Evolutionary conservation across 2,329 filamentous ascomycete species (phyloP).

Genomic region (Aspergillus persii): DNA sequence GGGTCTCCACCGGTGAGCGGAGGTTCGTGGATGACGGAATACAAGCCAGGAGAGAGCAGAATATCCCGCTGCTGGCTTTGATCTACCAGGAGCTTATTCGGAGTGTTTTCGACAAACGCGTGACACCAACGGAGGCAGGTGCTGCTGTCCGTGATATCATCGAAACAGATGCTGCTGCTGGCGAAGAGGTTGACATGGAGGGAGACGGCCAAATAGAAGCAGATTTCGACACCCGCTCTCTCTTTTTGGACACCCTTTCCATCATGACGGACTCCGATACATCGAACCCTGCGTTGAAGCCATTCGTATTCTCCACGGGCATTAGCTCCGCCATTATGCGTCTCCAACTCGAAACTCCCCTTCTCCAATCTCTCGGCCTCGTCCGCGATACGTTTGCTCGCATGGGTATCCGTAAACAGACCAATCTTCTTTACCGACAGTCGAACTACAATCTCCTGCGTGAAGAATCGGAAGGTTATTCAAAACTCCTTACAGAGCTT

Average conservation of each 20-base stretch:
- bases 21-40: constrained; percentile 65
- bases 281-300: constrained; percentile 56
- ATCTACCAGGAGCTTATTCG: constrained; percentile 84
- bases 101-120: constrained; percentile 66
- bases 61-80: constrained; percentile 65
- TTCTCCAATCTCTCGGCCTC: constrained; percentile 73
- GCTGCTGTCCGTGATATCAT: constrained; percentile 71
- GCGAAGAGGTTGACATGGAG: constrained; percentile 44
- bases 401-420: constrained; percentile 83
- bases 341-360: constrained; percentile 73
- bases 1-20: constrained; percentile 66
- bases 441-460: constrained; percentile 94
- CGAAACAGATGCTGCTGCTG: constrained; percentile 50
- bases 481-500: constrained; percentile 91
- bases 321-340: constrained; percentile 73
- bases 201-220: constrained; percentile 44
- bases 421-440: constrained; percentile 89
- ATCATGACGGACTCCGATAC: constrained; percentile 73
- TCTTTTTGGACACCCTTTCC: constrained; percentile 81
- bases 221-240: constrained; percentile 61
- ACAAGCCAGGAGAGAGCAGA: constrained; percentile 64
- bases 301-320: constrained; percentile 69
- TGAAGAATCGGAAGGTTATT: constrained; percentile 95
- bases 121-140: constrained; percentile 69
- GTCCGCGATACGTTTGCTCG: constrained; percentile 82